Conservation (phyloP, 2,329 filamentous ascomycete species). For the Colletotrichum higginsianum region DNA sequence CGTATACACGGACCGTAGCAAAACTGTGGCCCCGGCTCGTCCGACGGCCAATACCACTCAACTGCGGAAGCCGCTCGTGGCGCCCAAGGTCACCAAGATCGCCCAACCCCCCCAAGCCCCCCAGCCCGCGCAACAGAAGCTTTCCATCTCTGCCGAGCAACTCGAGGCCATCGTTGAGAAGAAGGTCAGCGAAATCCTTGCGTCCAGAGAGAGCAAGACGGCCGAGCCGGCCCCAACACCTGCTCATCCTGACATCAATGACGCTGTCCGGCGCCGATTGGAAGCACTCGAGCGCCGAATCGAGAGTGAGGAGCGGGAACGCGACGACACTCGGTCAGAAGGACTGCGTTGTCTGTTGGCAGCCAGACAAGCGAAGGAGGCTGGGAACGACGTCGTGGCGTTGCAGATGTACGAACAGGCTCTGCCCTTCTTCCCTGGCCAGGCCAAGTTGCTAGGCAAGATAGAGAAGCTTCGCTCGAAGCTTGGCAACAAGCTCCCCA, state of each 20-base stretch:
- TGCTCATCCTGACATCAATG: slow-evolving; percentile 71
- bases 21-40: slow-evolving; percentile 56
- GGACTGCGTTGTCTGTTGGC: slow-evolving; percentile 90
- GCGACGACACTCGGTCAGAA: slow-evolving; percentile 82
- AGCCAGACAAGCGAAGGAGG: slow-evolving; percentile 90
- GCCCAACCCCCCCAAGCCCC: slow-evolving; percentile 51
- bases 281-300: slow-evolving; percentile 91
- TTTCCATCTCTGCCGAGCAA: slow-evolving; percentile 76
- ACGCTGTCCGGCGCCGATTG: slow-evolving; percentile 84
- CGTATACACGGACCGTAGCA: slow-evolving; percentile 85
- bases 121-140: slow-evolving; percentile 46
- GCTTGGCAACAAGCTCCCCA: slow-evolving; percentile 53
- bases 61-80: slow-evolving; percentile 59
- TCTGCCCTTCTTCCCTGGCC: slow-evolving; percentile 86
- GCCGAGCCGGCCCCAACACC: slow-evolving; percentile 57
- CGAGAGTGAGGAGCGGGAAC: slow-evolving; percentile 68
- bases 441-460: slow-evolving; percentile 82
- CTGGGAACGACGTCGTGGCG: slow-evolving; percentile 83
- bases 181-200: slow-evolving; percentile 91
- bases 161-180: slow-evolving; percentile 95
- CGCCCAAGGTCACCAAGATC: slow-evolving; percentile 65
- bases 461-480: slow-evolving; percentile 74
- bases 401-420: slow-evolving; percentile 90
- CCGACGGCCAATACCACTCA: slow-evolving; percentile 54
- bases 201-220: slow-evolving; percentile 77